Conservation (phyloP, 805 yeast genomes). For the Cyberlindnera bimundalis region DNA sequence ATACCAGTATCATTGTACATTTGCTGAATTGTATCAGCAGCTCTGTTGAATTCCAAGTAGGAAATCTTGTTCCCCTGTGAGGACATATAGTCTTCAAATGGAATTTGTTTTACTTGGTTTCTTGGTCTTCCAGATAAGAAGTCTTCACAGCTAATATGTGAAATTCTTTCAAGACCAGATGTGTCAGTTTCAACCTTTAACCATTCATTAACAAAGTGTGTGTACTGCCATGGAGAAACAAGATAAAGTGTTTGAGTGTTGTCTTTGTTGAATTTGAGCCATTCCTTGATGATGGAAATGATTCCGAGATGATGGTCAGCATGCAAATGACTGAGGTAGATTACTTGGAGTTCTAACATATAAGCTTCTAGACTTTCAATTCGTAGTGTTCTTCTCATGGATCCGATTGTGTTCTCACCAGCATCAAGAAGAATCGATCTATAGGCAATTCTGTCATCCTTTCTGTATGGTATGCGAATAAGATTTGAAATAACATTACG, state of each 20-base stretch:
- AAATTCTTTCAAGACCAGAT: conserved; percentile 40
- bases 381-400: conserved; percentile 60
- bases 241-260: conserved; percentile 47
- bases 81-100: conserved; percentile 22
- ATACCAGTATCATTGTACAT: conserved; percentile 45
- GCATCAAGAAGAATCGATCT: conserved; percentile 73
- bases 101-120: conserved; percentile 30
- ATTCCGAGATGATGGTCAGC: conserved; percentile 97
- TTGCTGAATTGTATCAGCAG: conserved; percentile 28
- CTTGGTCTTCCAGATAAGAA: conserved; percentile 40
- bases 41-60: conserved; percentile 14
- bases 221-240: conserved; percentile 73
- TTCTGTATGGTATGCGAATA: conserved; percentile 59
- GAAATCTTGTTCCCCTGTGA: not conserved
- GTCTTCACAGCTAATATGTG: conserved; percentile 59
- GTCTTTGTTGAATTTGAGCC: conserved; percentile 47
- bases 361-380: conserved; percentile 39
- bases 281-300: conserved; percentile 60
- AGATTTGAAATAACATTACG: conserved; percentile 84
- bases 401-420: conserved; percentile 90
- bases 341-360: conserved; percentile 57
- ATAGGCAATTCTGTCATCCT: conserved; percentile 26
- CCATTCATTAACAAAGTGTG: conserved; percentile 70
- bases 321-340: conserved; percentile 86
- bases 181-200: conserved; percentile 39